Evolutionary conservation across 208 protist genomes (phyloP).

Genomic region (Naegleria gruberi): DNA sequence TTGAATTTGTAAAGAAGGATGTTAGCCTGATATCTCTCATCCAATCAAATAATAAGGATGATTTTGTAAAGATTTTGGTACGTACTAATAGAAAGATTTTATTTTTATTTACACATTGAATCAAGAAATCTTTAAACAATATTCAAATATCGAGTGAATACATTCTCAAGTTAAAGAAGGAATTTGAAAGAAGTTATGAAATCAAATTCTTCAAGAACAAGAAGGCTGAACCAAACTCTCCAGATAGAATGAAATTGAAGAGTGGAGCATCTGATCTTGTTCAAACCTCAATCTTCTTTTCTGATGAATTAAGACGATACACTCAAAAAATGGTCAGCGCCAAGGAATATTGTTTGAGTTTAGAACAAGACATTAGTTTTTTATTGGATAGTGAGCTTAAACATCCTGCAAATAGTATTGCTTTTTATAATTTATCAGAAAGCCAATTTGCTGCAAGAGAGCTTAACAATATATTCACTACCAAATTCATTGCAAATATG

Average conservation of each 20-base stretch:
- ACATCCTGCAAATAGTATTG: neutral
- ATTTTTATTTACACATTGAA: neutral
- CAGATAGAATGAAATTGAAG: neutral
- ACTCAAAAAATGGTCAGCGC: neutral
- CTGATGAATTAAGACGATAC: neutral
- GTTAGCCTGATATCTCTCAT: neutral
- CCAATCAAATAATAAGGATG: neutral
- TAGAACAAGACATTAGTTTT: neutral
- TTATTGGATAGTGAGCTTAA: neutral
- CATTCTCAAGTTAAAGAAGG: neutral
- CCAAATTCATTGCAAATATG: neutral
- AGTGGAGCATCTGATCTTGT: neutral
- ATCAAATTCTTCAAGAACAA: neutral
- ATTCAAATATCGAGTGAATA: conserved; percentile 2
- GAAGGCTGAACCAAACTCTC: neutral
- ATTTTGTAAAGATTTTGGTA: neutral
- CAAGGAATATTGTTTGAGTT: neutral
- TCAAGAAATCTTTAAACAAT: neutral
- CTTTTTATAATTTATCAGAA: neutral
- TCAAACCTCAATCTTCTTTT: neutral
- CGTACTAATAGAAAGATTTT: neutral
- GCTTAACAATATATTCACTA: neutral
- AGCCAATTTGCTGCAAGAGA: neutral
- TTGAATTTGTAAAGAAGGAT: neutral
- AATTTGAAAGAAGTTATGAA: neutral